A percentile compares a stretch with the other conserved stretches of the same genome.
phyloP scores from a whole-genome alignment of 345 rosid genomes.

The Hibiscus syriacus region DNA sequence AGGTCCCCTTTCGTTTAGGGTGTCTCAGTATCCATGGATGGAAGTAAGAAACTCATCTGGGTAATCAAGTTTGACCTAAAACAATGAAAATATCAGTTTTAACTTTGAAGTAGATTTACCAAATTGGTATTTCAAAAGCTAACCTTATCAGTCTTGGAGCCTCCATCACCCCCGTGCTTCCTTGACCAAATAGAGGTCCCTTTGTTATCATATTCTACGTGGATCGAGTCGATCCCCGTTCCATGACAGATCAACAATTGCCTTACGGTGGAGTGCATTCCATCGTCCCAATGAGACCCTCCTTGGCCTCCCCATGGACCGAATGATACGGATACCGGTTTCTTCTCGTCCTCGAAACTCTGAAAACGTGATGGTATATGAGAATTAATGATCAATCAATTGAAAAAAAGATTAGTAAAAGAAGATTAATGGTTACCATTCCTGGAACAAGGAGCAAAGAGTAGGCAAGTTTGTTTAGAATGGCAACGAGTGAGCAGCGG shows the following conservation, averaged over 20 bases:
- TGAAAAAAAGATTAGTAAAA: neutral
- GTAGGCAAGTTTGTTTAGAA: slow-evolving; percentile 10
- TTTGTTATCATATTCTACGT: slow-evolving; percentile 60
- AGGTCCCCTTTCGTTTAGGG: slow-evolving; percentile 34
- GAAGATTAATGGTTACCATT: slow-evolving; percentile 30
- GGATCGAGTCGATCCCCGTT: slow-evolving; percentile 55
- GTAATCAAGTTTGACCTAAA: slow-evolving; percentile 59
- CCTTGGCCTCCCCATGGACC: slow-evolving; percentile 92
- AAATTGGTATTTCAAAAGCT: neutral
- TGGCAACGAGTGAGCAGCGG: slow-evolving; percentile 8
- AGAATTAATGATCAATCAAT: neutral
- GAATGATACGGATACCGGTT: slow-evolving; percentile 33
- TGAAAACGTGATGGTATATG: slow-evolving; percentile 18
- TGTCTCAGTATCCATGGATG: slow-evolving; percentile 56
- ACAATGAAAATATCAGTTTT: neutral
- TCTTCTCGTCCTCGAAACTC: slow-evolving; percentile 44
- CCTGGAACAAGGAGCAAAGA: slow-evolving; percentile 8
- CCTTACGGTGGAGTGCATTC: slow-evolving; percentile 47
- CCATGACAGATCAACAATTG: slow-evolving; percentile 59
- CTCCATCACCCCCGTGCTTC: slow-evolving; percentile 74
- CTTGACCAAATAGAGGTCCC: slow-evolving; percentile 69
- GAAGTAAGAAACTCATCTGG: slow-evolving; percentile 69
- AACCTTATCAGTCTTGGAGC: slow-evolving; percentile 51
- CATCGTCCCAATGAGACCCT: slow-evolving; percentile 74
- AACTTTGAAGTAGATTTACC: neutral